phyloP scores from a whole-genome alignment of 306 rosid species.

The Carpinus viminea region DNA sequence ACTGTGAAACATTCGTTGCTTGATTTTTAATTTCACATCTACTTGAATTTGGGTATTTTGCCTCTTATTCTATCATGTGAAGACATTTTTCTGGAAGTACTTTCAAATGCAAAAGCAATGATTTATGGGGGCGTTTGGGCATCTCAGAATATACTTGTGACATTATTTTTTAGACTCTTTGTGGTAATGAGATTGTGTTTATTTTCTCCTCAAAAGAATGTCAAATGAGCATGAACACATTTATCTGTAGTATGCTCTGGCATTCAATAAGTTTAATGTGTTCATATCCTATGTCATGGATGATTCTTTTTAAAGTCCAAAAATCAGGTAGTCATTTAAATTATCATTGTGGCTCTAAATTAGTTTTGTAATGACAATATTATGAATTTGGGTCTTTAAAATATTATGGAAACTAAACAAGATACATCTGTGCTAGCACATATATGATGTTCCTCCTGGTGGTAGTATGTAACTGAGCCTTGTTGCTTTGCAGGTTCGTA shows the following conservation, averaged over 20 bases:
- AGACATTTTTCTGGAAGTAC: neutral
- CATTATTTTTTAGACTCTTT: neutral
- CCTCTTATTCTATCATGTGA: neutral
- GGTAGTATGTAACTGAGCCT: neutral
- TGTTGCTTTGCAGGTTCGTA: conserved; percentile 56
- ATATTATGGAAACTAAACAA: neutral
- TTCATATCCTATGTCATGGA: neutral
- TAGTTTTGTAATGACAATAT: neutral
- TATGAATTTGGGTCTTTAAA: neutral
- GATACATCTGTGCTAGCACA: neutral
- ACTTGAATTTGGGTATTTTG: neutral
- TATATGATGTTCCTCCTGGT: neutral
- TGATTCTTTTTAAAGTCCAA: neutral
- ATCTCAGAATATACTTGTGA: neutral
- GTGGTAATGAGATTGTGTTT: neutral
- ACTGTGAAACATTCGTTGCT: no score
- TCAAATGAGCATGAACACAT: neutral
- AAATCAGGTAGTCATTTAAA: neutral
- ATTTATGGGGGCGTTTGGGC: neutral
- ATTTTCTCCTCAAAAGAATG: neutral
- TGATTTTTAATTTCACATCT: no score
- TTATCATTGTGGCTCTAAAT: neutral
- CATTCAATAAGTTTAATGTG: neutral
- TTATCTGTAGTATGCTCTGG: neutral
- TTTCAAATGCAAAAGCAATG: neutral